Conservation (phyloP, 345 rosid genomes). For the sweet orange (Citrus sinensis) region DNA sequence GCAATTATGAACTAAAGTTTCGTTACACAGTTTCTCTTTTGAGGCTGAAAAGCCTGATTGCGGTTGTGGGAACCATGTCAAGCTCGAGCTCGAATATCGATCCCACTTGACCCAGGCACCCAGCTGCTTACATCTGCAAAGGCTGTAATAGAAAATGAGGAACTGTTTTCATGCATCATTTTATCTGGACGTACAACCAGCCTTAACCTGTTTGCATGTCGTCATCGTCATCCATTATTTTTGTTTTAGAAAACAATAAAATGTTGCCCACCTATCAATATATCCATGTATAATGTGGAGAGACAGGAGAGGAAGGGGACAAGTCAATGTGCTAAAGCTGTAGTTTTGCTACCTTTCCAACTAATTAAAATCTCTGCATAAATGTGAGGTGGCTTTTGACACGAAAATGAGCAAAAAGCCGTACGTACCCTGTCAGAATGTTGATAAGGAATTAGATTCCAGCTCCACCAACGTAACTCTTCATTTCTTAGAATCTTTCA, state of each 20-base stretch:
- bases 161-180: not conserved
- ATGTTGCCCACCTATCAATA: not conserved
- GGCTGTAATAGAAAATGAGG: not conserved
- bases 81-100: not conserved
- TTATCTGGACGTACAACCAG: not conserved
- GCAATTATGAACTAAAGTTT: slow-evolving; percentile 27
- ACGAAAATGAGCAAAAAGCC: slow-evolving; percentile 30
- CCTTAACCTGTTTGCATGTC: too few relatives aligned
- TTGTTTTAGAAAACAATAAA: not conserved
- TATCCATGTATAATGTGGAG: not conserved
- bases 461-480: slow-evolving; percentile 15
- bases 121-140: not conserved
- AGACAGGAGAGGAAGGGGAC: slow-evolving; percentile 3
- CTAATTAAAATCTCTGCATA: slow-evolving; percentile 7
- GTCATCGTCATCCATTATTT: not conserved
- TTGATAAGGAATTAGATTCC: slow-evolving; percentile 42
- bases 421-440: slow-evolving; percentile 6
- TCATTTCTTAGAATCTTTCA: slow-evolving; percentile 9
- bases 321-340: slow-evolving; percentile 31
- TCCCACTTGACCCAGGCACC: not conserved
- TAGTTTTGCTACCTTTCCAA: slow-evolving; percentile 19
- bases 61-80: slow-evolving; percentile 10
- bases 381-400: slow-evolving; percentile 20
- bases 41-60: not conserved
- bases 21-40: not conserved